Percentiles rank a stretch among this genome's conserved stretches.
Evolutionary conservation across 192 early-diverging fungal genomes (phyloP).

Genomic region (Backusella tarrabulga): DNA sequence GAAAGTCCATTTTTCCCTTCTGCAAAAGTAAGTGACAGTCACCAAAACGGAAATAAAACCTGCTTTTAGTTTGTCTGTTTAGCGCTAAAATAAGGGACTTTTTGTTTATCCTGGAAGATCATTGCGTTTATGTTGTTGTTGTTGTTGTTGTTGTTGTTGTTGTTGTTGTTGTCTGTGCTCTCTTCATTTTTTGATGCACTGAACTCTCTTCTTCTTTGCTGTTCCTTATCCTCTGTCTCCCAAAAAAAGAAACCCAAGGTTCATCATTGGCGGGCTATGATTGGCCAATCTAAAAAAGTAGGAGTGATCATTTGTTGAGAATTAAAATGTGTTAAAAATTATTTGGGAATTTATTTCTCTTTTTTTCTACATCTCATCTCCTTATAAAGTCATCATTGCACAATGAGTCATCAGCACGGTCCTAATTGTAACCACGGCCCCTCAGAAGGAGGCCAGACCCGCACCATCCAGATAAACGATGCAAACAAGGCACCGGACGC

Average conservation of each 20-base stretch:
- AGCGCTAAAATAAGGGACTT: too few species aligned
- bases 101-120: too few species aligned
- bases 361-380: neutral
- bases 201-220: too few species aligned
- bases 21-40: neutral
- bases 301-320: neutral
- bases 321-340: neutral
- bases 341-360: neutral
- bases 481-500: conserved; percentile 31
- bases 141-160: too few species aligned
- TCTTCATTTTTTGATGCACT: too few species aligned
- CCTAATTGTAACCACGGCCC: conserved; percentile 23
- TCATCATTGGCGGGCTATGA: too few species aligned
- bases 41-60: neutral
- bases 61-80: neutral
- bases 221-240: too few species aligned
- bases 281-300: too few species aligned
- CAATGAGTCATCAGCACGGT: conserved; percentile 32
- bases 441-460: neutral
- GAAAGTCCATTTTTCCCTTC: neutral
- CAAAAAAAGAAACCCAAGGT: too few species aligned
- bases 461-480: conserved; percentile 19
- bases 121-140: too few species aligned
- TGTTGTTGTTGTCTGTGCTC: too few species aligned
- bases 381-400: neutral